Evolutionary conservation across 2,329 filamentous ascomycete genomes (phyloP).

Genomic region (Alternaria sp.): DNA sequence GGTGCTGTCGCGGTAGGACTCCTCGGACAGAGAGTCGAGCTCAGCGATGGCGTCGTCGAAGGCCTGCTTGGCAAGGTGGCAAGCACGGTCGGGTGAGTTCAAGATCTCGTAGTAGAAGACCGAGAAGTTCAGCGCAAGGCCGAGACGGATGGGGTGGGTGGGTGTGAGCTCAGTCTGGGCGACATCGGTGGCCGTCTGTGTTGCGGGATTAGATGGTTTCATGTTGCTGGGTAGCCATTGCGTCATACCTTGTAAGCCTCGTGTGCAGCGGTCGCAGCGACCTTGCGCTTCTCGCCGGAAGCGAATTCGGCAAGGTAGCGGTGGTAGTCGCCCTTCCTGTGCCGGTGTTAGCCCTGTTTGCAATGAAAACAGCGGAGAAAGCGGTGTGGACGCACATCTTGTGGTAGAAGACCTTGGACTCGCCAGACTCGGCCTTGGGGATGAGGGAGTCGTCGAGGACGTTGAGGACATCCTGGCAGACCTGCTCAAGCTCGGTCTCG

Average conservation of each 20-base stretch:
- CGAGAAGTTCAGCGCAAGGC: conserved; percentile 97
- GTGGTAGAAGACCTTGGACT: conserved; percentile 99
- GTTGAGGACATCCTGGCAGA: conserved; percentile 97
- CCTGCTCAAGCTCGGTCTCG: conserved; percentile 94
- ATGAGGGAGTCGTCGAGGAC: conserved; percentile 93
- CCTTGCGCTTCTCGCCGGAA: conserved; percentile 89
- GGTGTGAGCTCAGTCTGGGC: conserved; percentile 97
- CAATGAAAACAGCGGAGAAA: neutral
- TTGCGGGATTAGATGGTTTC: conserved; percentile 27
- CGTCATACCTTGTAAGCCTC: conserved; percentile 93
- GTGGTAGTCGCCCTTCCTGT: conserved; percentile 96
- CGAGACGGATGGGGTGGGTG: conserved; percentile 97
- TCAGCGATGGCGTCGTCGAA: conserved; percentile 99
- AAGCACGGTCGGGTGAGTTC: conserved; percentile 96
- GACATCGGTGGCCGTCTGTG: conserved; percentile 92
- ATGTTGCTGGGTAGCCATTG: conserved; percentile 26
- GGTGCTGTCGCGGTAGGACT: conserved; percentile 98
- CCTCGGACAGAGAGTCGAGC: conserved; percentile 96
- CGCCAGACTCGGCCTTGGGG: conserved; percentile 92
- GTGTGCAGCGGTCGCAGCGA: conserved; percentile 82
- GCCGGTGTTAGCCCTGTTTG: conserved; percentile 22
- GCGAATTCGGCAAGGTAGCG: conserved; percentile 94
- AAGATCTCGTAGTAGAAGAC: conserved; percentile 99
- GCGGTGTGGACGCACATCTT: conserved; percentile 79
- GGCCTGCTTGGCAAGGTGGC: conserved; percentile 98